A percentile compares a stretch with the other conserved stretches of the same genome.
These are phyloP conservation scores for Mycena citricolor DNA, from an alignment of 1,284 basidiomycete species.

Conservation along the genomic window DNA sequence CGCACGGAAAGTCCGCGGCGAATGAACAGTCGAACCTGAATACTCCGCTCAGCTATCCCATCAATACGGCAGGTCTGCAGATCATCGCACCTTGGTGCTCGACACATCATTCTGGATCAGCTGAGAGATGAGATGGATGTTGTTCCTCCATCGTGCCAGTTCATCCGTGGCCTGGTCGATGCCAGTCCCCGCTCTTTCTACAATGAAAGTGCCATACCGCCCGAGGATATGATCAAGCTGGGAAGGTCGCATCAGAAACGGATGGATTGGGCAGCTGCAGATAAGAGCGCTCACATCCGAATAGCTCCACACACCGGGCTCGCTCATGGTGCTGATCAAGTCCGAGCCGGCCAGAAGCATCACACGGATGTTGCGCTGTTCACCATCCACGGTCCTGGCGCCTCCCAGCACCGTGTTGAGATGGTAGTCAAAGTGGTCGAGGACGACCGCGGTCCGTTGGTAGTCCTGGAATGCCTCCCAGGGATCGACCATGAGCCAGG, in stretches of 20 bases:
- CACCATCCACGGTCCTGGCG: constrained; percentile 62
- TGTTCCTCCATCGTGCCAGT: constrained; percentile 79
- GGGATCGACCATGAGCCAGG: constrained; percentile 91
- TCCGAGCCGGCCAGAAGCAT: constrained; percentile 98
- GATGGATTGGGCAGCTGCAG: constrained; percentile 15
- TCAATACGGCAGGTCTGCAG: too few species aligned
- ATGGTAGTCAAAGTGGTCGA: constrained; percentile 94
- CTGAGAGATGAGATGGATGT: constrained; percentile 93
- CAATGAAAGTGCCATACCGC: constrained; percentile 91
- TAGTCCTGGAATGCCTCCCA: constrained; percentile 97
- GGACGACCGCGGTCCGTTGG: constrained; percentile 92
- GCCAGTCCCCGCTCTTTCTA: constrained; percentile 93
- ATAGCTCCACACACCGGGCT: constrained; percentile 98
- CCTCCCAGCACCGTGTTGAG: constrained; percentile 83
- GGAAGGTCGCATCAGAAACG: constrained; percentile 9
- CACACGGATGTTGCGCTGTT: constrained; percentile 66
- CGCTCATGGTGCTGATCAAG: constrained; percentile 96
- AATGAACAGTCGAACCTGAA: constrained; percentile 78
- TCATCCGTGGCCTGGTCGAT: constrained; percentile 80
- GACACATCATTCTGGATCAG: constrained; percentile 99
- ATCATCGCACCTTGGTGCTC: constrained; percentile 77
- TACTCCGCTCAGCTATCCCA: constrained; percentile 4
- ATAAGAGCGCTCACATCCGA: constrained; percentile 63
- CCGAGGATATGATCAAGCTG: constrained; percentile 96
- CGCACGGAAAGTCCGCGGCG: constrained; percentile 91